phyloP scores from a whole-genome alignment of 2,329 filamentous ascomycete species.

The Aureobasidium sp. region DNA sequence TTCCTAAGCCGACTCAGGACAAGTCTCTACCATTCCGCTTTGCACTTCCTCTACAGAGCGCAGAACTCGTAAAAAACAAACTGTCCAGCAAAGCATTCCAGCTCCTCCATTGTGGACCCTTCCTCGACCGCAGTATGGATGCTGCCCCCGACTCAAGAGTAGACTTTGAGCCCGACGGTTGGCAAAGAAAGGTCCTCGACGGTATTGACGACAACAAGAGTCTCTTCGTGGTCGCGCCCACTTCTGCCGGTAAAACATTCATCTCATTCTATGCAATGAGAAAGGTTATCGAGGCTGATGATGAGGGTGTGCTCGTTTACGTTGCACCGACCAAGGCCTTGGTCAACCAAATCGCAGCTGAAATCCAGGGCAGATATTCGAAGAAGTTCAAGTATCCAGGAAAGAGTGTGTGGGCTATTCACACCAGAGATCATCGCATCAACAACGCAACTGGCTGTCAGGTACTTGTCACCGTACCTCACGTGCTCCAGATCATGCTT shows the following conservation, averaged over 20 bases:
- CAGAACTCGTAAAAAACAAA: slow-evolving; percentile 20
- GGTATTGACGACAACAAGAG: slow-evolving; percentile 62
- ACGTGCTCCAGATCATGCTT: slow-evolving; percentile 72
- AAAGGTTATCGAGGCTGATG: slow-evolving; percentile 56
- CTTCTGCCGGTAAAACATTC: slow-evolving; percentile 73
- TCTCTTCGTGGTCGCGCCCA: slow-evolving; percentile 67
- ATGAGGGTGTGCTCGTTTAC: slow-evolving; percentile 66
- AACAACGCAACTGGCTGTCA: slow-evolving; percentile 67
- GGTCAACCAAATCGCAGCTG: slow-evolving; percentile 75
- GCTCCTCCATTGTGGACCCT: slow-evolving; percentile 59
- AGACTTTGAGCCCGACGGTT: slow-evolving; percentile 63
- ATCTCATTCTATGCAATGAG: slow-evolving; percentile 81
- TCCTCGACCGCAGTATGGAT: slow-evolving; percentile 66
- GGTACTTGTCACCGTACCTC: slow-evolving; percentile 66
- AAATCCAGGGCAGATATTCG: slow-evolving; percentile 64
- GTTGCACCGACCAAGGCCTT: slow-evolving; percentile 74
- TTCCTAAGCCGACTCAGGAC: slow-evolving; percentile 25
- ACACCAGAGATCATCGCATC: slow-evolving; percentile 65
- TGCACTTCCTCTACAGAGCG: slow-evolving; percentile 23
- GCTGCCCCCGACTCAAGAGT: slow-evolving; percentile 59
- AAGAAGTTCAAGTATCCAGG: slow-evolving; percentile 54
- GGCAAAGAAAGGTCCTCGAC: slow-evolving; percentile 67
- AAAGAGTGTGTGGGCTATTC: slow-evolving; percentile 68
- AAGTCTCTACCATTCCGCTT: slow-evolving; percentile 39
- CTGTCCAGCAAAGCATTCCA: slow-evolving; percentile 52